Conservation (phyloP, 495 filamentous ascomycete species). For the Penicillium angulare region DNA sequence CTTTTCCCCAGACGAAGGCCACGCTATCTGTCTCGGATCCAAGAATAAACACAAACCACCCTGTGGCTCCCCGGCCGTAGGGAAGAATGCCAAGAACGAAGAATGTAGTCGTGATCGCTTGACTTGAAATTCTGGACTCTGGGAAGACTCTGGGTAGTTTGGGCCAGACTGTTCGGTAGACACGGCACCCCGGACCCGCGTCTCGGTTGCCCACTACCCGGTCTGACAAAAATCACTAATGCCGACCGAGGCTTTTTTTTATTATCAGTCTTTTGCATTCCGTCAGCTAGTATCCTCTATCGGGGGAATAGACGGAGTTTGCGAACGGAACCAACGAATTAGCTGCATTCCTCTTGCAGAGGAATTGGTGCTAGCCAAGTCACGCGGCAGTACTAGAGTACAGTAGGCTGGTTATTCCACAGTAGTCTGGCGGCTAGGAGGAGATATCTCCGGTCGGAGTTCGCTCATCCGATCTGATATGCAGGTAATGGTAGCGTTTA, state of each 20-base stretch:
- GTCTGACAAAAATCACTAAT: background rate
- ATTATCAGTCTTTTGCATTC: background rate
- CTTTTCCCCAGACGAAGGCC: conserved; percentile 11
- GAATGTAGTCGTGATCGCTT: background rate
- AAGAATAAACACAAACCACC: background rate
- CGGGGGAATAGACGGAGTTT: background rate
- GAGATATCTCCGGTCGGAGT: conserved; percentile 4
- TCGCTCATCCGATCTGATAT: conserved; percentile 5
- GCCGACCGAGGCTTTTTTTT: background rate
- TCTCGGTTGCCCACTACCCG: background rate
- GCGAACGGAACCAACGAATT: background rate
- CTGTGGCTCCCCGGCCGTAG: background rate
- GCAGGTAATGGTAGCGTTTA: background rate
- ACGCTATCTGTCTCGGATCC: conserved; percentile 5
- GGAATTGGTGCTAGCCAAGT: no score
- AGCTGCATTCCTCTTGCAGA: background rate
- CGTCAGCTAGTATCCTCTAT: background rate
- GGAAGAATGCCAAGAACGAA: conserved; percentile 2
- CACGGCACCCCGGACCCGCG: conserved; percentile 20
- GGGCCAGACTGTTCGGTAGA: conserved; percentile 20
- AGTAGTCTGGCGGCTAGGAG: background rate
- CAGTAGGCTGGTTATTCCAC: no score
- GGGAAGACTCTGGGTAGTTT: background rate
- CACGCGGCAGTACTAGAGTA: background rate
- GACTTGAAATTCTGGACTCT: conserved; percentile 1